Evolutionary conservation across 2,329 filamentous ascomycete genomes (phyloP).

Genomic region (Exserohilum rostratum): DNA sequence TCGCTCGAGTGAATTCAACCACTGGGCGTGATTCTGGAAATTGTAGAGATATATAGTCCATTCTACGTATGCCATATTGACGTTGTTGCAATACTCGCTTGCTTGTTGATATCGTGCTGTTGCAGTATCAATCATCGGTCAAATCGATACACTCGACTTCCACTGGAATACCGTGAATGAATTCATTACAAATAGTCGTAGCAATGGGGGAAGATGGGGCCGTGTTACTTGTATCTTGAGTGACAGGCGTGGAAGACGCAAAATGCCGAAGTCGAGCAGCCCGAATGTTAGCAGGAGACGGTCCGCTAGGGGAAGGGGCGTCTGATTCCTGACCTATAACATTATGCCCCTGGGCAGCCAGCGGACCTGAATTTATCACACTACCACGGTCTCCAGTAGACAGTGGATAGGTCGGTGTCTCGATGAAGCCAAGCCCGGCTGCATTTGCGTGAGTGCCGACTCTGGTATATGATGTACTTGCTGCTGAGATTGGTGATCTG

Average conservation of each 20-base stretch:
- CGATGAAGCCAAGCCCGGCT: neutral
- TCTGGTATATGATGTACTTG: neutral
- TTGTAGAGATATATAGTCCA: too few species aligned
- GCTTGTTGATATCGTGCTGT: neutral
- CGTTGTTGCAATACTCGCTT: too few species aligned
- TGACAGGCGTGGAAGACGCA: neutral
- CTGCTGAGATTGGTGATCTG: neutral
- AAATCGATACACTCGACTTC: constrained; percentile 18
- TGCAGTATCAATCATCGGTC: constrained; percentile 16
- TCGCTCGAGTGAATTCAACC: too few species aligned
- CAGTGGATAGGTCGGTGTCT: neutral
- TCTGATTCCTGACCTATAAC: neutral
- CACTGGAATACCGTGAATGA: neutral
- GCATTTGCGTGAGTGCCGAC: constrained; percentile 1
- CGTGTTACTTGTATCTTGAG: neutral
- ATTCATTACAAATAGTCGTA: neutral
- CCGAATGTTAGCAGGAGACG: constrained; percentile 11
- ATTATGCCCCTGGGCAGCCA: neutral
- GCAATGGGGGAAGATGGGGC: neutral
- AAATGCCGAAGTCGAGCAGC: constrained; percentile 23
- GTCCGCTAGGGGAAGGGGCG: neutral
- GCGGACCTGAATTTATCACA: neutral
- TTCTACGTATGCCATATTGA: too few species aligned
- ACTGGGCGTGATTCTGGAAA: too few species aligned
- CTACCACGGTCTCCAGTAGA: neutral